phyloP scores from a whole-genome alignment of 2,329 filamentous ascomycete species.

The Penicillium sp. region DNA sequence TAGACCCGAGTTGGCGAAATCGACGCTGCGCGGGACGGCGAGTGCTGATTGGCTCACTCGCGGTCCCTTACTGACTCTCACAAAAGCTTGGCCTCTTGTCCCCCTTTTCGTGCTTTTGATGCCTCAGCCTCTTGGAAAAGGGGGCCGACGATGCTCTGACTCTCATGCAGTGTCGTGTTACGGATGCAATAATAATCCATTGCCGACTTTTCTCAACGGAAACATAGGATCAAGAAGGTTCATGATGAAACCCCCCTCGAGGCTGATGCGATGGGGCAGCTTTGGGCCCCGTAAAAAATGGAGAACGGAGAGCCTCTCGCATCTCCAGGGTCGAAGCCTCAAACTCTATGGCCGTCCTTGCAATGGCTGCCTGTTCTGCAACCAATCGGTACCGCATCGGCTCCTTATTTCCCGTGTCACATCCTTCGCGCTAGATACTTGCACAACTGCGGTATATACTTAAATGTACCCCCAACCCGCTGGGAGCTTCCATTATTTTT shows the following conservation, averaged over 20 bases:
- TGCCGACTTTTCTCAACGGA: too few species aligned
- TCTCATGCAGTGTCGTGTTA: background rate
- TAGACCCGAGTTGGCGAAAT: too few species aligned
- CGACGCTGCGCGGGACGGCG: too few species aligned
- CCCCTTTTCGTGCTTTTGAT: background rate
- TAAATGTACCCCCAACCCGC: too few species aligned
- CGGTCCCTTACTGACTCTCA: conserved; percentile 1
- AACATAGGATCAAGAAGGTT: too few species aligned
- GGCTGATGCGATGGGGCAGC: conserved; percentile 1
- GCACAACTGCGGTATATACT: too few species aligned
- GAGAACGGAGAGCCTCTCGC: background rate
- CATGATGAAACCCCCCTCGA: background rate
- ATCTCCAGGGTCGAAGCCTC: conserved; percentile 3
- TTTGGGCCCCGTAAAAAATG: background rate
- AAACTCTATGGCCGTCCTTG: background rate
- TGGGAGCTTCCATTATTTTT: background rate
- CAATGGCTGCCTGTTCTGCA: background rate
- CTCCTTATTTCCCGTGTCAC: conserved; percentile 11
- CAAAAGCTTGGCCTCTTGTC: conserved; percentile 19
- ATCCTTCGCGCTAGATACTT: too few species aligned
- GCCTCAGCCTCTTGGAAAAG: conserved; percentile 1
- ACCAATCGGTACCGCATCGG: conserved; percentile 13
- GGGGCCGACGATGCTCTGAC: too few species aligned
- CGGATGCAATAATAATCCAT: too few species aligned
- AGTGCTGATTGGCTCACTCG: background rate